Evolutionary conservation across 192 early-diverging fungal genomes (phyloP).

Genomic region (Linnemannia zychae): DNA sequence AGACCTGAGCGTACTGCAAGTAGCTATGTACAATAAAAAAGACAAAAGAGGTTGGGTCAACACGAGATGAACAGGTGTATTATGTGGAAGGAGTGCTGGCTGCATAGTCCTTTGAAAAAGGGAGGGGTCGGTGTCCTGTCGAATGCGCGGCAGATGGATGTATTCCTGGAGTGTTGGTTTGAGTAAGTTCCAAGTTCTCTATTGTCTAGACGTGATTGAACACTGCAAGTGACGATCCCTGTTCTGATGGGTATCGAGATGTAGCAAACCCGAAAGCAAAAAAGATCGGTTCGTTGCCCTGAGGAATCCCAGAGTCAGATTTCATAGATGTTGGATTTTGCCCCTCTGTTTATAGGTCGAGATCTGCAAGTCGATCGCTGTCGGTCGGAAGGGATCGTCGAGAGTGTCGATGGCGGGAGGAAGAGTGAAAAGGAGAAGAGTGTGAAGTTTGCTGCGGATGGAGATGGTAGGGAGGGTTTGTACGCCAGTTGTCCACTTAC

Average conservation of each 20-base stretch:
- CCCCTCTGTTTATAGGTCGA: background rate
- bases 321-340: background rate
- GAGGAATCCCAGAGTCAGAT: background rate
- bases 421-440: background rate
- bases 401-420: background rate
- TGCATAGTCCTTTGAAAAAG: too few relatives aligned
- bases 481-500: conserved; percentile 27
- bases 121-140: too few relatives aligned
- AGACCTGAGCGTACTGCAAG: conserved; percentile 87
- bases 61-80: too few relatives aligned
- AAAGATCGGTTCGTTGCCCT: background rate
- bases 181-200: too few relatives aligned
- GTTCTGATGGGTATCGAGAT: background rate
- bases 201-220: too few relatives aligned
- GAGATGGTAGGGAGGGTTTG: background rate
- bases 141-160: too few relatives aligned
- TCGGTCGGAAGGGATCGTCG: background rate
- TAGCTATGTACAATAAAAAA: conserved; percentile 69
- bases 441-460: background rate
- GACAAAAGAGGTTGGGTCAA: background rate
- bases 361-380: background rate
- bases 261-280: background rate
- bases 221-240: background rate
- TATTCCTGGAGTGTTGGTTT: too few relatives aligned
- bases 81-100: too few relatives aligned